Evolutionary conservation across 257 asterid genomes (phyloP), one percentile per base, ranked within the genome.

Genomic region (Solanum gracilifrons): DNA sequence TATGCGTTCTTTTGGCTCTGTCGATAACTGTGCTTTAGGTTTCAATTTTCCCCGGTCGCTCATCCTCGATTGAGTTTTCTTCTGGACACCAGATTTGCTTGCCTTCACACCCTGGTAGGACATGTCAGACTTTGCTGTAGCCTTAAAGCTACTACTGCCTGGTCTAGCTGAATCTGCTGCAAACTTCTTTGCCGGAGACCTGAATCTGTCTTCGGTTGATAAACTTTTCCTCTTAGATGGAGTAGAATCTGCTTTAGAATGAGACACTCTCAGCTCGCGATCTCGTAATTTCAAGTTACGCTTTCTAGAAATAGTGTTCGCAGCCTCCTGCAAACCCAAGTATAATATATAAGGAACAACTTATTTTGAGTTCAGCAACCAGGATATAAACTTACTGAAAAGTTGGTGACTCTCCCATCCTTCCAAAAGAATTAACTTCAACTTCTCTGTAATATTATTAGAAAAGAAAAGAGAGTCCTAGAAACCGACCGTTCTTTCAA

Each of bases 101-200:
- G 98, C 98, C 33, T 89, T 92, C 89, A 97, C 82, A 33, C 99
- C 98, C 93, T 97, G 99, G 89, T 97, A 97, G 20, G 96, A 89
- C 62, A 88, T 11, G 87, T 68, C 39, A 33, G 90, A 82, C 88
- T 87, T 92, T 37, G 89, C 51, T 76, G 88, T 91, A 7, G 23
- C 51, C 84, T 85, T 88, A 62, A 9, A 73, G 82, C 85, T 68
- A 43, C 86, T 86, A 86, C 88, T 85, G 51, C 87, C 95, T 32
- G 92, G 90, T 33, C 87, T 90, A 88, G 91, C 90, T 11, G 92
- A 77, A 66, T 73, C 87, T 33, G 41, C 76, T 58, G 91, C 89
- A 18, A 69, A 39, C 85, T 84, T 95, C 93, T 92, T 93, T 32
- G 95, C 90, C 25, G 96, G 87, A 29, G 85, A 25, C 48, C 79